Base-by-base conservation (phyloP, 2,329 filamentous ascomycete genomes). In the Xylaria digitata region DNA sequence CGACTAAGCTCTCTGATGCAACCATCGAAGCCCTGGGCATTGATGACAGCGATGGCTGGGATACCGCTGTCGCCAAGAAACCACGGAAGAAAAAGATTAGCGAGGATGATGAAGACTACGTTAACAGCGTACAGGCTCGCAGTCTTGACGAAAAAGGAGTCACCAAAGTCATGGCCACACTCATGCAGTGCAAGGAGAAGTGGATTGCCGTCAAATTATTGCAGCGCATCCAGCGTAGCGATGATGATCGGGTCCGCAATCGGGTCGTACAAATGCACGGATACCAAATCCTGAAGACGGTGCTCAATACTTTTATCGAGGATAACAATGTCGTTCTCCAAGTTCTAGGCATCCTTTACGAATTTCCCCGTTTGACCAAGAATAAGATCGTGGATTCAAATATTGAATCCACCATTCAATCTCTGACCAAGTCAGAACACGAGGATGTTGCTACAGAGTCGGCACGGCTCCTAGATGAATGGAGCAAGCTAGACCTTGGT, bases 101-200 rank as follows among this genome's bases (percentile, higher is more conserved):
- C 65, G 95, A 97, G 76, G 93, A 97, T 70, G 95, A 97, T 74
- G 94, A 97, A 77, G 95, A 97, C 76, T 98, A 98, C 76, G 91
- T 97, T 79, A 96, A 94, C 80, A 94, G 93, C 78, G 86, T 78
- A 48, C 72, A 75, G 61, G 75, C 76, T 67, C 75, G 75, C 55
- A 74, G 72, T 15, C 73, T 78, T 43, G 73, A 77, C 61, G 76
- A 77, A 70, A 73, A 75, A 64, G 76, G 74, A 42, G 76, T 77
- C 42, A 77, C 76, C n/a, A 77, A 77, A 55, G 76, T 78, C 52
- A 78, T 78, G 75, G 94, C 95, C 26, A 91, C 94, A 60, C 88
- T 99, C 66, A 94, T 97, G 89, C 95, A 97, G 79, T 97, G 93
- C 85, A 97, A 97, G 80, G 96, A 99, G 84, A 97, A 97, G 80